Evolutionary conservation across 495 filamentous ascomycete species (phyloP).

Genomic region (Podospora australis): DNA sequence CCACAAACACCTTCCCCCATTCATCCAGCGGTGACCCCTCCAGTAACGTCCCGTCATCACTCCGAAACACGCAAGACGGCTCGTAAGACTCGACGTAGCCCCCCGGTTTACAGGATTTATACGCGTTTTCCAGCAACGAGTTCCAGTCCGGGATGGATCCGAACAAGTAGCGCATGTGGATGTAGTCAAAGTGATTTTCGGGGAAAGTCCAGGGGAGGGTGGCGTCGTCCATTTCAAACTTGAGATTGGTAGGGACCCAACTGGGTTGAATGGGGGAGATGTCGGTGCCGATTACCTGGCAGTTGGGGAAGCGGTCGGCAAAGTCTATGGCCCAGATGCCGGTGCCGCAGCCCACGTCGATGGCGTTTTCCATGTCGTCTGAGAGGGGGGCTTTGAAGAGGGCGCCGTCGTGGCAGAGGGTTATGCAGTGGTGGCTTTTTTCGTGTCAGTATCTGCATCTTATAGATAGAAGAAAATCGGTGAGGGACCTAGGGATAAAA

Average conservation of each 20-base stretch:
- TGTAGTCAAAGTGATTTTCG: conserved; percentile 53
- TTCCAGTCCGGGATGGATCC: conserved; percentile 52
- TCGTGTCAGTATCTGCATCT: no score
- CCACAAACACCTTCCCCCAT: conserved; percentile 16
- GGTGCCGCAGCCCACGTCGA: conserved; percentile 60
- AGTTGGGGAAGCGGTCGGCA: conserved; percentile 45
- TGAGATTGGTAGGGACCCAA: conserved; percentile 17
- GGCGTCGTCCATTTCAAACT: conserved; percentile 52
- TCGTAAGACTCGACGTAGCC: conserved; percentile 29
- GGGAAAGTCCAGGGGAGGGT: conserved; percentile 46
- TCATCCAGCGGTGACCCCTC: conserved; percentile 9
- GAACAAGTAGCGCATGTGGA: conserved; percentile 53
- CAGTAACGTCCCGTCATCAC: conserved; percentile 16
- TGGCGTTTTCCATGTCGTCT: conserved; percentile 13
- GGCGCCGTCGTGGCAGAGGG: conserved; percentile 43
- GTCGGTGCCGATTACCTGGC: conserved; percentile 52
- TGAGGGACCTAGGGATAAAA: no score
- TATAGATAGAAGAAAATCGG: no score
- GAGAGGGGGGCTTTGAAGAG: conserved; percentile 46
- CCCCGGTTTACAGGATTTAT: conserved; percentile 14
- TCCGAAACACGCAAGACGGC: conserved; percentile 16
- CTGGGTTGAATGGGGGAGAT: conserved; percentile 34
- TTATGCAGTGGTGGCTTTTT: conserved; percentile 13
- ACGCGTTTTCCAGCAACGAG: conserved; percentile 30
- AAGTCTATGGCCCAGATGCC: conserved; percentile 58